These are phyloP conservation scores for Pseudohalonectria lignicola DNA, from an alignment of 2,329 filamentous ascomycete genomes.

Conservation along the genomic window DNA sequence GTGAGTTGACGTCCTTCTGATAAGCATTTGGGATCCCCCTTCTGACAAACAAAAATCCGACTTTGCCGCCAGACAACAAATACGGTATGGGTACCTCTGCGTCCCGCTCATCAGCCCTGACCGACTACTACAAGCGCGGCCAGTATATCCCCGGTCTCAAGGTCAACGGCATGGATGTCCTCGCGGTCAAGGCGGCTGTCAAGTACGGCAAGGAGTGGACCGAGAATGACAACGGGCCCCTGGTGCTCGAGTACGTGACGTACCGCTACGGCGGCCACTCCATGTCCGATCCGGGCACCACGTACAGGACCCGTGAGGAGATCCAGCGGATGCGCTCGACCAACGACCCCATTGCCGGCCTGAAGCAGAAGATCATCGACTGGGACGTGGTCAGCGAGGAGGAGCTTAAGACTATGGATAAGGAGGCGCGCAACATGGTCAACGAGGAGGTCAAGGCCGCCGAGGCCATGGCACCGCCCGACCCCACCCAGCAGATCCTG, in stretches of 20 bases:
- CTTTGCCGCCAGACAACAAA: conserved; percentile 99
- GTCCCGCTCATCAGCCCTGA: conserved; percentile 84
- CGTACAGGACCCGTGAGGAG: conserved; percentile 98
- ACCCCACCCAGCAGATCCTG: conserved; percentile 69
- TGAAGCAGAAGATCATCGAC: conserved; percentile 97
- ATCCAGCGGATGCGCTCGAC: conserved; percentile 99
- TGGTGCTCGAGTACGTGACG: conserved; percentile 97
- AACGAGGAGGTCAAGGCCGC: conserved; percentile 84
- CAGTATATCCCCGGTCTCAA: conserved; percentile 99
- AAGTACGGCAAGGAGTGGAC: conserved; percentile 89
- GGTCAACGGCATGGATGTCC: conserved; percentile 99
- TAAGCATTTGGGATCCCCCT: neutral
- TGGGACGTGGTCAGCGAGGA: conserved; percentile 89
- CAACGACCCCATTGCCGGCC: conserved; percentile 93
- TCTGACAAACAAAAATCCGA: no score
- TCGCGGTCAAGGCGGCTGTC: conserved; percentile 93
- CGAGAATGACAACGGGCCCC: conserved; percentile 71
- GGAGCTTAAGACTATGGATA: conserved; percentile 92
- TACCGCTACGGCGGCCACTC: conserved; percentile 99
- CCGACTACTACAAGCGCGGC: conserved; percentile 99
- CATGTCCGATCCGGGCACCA: conserved; percentile 99
- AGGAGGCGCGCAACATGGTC: conserved; percentile 76
- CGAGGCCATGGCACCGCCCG: conserved; percentile 77
- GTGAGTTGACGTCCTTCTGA: no score
- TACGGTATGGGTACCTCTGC: conserved; percentile 99